Conservation (phyloP, 1,139 yeast species). For the Zhuliangozyma parablackwelliae region DNA sequence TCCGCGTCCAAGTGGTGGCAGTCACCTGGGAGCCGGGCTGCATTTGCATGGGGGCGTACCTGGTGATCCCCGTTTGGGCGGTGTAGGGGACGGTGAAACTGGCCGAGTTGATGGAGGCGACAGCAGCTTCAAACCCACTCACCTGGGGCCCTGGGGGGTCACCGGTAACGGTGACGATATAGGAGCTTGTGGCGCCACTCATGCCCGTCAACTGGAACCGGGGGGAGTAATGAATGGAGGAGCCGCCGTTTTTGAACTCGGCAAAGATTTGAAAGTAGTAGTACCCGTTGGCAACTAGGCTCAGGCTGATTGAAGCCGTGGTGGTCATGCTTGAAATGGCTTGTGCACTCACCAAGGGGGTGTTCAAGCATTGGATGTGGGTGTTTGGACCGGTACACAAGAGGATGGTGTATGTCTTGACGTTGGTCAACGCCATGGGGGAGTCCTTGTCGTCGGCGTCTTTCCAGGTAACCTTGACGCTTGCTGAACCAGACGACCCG, state of each 20-base stretch:
- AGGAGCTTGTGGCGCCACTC: conserved; percentile 51
- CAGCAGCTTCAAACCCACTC: conserved; percentile 20
- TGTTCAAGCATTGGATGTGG: conserved; percentile 37
- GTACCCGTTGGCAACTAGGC: conserved; percentile 54
- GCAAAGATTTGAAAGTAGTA: conserved; percentile 67
- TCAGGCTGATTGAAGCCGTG: conserved; percentile 38
- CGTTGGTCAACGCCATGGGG: conserved; percentile 30
- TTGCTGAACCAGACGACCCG: conserved; percentile 45
- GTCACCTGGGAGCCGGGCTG: conserved; percentile 77
- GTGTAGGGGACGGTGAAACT: conserved; percentile 57
- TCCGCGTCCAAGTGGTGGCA: conserved; percentile 57
- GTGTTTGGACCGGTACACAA: conserved; percentile 63
- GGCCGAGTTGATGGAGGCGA: conserved; percentile 25
- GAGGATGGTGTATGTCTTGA: conserved; percentile 45
- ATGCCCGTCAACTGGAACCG: conserved; percentile 66
- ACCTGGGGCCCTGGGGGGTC: conserved; percentile 25
- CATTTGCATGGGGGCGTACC: conserved; percentile 87
- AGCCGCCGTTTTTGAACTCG: conserved; percentile 37
- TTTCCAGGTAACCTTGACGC: conserved; percentile 55
- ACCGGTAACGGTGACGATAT: conserved; percentile 27
- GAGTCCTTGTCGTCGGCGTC: conserved; percentile 44
- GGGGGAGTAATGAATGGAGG: conserved; percentile 66
- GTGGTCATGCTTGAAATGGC: conserved; percentile 24
- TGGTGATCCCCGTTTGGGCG: conserved; percentile 65
- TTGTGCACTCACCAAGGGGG: conserved; percentile 19